A percentile compares a stretch with the other conserved stretches of the same genome.
phyloP scores from a whole-genome alignment of 495 filamentous ascomycete genomes.

The Hyaloscypha bicolor region DNA sequence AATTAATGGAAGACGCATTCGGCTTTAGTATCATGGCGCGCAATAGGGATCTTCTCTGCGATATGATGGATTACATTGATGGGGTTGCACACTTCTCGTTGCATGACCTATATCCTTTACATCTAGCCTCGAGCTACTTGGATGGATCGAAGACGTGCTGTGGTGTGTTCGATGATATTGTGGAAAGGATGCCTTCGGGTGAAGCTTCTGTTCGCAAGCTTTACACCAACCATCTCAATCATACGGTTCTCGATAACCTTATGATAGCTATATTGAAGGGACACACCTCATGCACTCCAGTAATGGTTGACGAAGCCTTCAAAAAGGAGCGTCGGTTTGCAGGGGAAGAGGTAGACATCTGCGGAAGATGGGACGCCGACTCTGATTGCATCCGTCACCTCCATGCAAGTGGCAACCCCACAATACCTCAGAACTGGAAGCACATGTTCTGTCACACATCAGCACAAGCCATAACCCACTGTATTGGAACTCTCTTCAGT shows the following conservation, averaged over 20 bases:
- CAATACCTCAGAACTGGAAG: constrained; percentile 43
- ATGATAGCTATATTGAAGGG: constrained; percentile 44
- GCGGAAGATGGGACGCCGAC: constrained; percentile 46
- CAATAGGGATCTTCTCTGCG: constrained; percentile 29
- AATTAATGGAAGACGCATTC: constrained; percentile 40
- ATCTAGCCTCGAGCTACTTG: constrained; percentile 43
- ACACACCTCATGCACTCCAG: constrained; percentile 38
- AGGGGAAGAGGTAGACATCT: constrained; percentile 44
- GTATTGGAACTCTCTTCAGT: constrained; percentile 36
- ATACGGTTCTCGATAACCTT: constrained; percentile 47
- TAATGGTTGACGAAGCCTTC: constrained; percentile 48
- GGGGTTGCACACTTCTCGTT: not conserved
- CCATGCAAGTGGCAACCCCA: constrained; percentile 11
- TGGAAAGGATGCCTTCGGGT: not conserved
- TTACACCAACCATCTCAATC: constrained; percentile 38
- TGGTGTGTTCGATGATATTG: constrained; percentile 30
- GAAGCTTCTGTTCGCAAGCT: constrained; percentile 29
- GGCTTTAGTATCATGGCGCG: constrained; percentile 46
- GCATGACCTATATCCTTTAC: constrained; percentile 39
- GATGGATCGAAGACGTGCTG: constrained; percentile 45
- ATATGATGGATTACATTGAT: constrained; percentile 16
- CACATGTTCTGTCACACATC: constrained; percentile 48
- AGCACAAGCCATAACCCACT: constrained; percentile 41
- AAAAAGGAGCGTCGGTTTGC: constrained; percentile 43
- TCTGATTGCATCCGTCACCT: constrained; percentile 37